phyloP scores from a whole-genome alignment of 2,329 filamentous ascomycete species.

The Paradendryphiella salina region DNA sequence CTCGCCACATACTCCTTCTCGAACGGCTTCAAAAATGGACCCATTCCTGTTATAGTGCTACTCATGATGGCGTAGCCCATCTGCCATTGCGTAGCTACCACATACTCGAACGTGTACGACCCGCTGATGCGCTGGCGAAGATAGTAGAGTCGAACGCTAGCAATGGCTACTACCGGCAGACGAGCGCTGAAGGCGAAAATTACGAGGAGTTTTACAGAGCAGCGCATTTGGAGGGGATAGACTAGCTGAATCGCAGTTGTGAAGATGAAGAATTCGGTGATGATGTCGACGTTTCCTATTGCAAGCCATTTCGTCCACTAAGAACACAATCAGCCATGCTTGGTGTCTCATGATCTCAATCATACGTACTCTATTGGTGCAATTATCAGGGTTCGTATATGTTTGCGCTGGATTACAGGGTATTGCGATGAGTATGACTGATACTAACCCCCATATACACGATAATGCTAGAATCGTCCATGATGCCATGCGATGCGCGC shows the following conservation, averaged over 20 bases:
- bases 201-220: constrained; percentile 32
- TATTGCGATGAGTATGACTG: constrained; percentile 32
- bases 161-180: constrained; percentile 33
- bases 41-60: constrained; percentile 38
- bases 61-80: constrained; percentile 44
- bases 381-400: constrained; percentile 20
- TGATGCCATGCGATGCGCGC: constrained; percentile 25
- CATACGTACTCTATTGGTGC: constrained; percentile 29
- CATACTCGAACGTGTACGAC: constrained; percentile 28
- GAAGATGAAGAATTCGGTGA: constrained; percentile 35
- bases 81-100: constrained; percentile 43
- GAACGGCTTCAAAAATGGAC: constrained; percentile 42
- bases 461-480: constrained; percentile 26
- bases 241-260: constrained; percentile 33
- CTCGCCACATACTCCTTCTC: constrained; percentile 29
- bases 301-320: constrained; percentile 39
- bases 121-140: constrained; percentile 23
- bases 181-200: constrained; percentile 38
- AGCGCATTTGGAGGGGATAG: constrained; percentile 35
- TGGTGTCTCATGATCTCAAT: not conserved
- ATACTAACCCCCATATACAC: constrained; percentile 27
- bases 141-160: constrained; percentile 34
- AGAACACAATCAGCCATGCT: not conserved
- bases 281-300: constrained; percentile 34
- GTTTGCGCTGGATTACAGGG: constrained; percentile 31